phyloP scores from a whole-genome alignment of 805 yeast genomes.

The Hanseniaspora vineae region DNA sequence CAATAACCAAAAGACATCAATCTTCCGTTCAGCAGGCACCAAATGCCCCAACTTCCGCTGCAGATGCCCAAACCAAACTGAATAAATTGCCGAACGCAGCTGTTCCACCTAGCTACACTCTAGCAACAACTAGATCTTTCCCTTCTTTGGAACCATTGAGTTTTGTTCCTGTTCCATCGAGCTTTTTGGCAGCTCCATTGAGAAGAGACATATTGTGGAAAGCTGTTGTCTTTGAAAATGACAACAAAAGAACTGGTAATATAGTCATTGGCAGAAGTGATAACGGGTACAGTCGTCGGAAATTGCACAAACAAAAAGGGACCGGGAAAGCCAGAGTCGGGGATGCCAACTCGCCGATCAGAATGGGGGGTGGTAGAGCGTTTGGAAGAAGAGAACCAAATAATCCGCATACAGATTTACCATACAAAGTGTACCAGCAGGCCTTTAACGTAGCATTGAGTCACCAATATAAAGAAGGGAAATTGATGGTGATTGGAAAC shows the following conservation, averaged over 20 bases:
- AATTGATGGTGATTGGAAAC: slow-evolving; percentile 54
- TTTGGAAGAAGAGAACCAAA: slow-evolving; percentile 84
- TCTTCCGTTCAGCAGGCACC: neutral
- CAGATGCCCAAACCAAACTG: neutral
- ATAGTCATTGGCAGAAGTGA: slow-evolving; percentile 80
- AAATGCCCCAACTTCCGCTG: no score
- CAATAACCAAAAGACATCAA: slow-evolving; percentile 1
- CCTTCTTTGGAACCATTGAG: slow-evolving; percentile 83
- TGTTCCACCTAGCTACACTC: slow-evolving; percentile 54
- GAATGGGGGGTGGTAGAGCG: slow-evolving; percentile 83
- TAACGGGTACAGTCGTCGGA: slow-evolving; percentile 72
- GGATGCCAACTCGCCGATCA: slow-evolving; percentile 87
- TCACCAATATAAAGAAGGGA: slow-evolving; percentile 65
- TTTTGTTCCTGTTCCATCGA: slow-evolving; percentile 62
- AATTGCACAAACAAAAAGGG: slow-evolving; percentile 84
- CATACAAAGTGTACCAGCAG: slow-evolving; percentile 53
- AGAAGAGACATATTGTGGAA: slow-evolving; percentile 91
- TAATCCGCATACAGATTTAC: slow-evolving; percentile 71
- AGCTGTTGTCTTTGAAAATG: slow-evolving; percentile 88
- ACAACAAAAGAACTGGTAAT: slow-evolving; percentile 78
- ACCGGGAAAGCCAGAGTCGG: slow-evolving; percentile 93
- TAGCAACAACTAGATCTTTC: slow-evolving; percentile 68
- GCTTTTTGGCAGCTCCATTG: slow-evolving; percentile 58
- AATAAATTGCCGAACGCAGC: slow-evolving; percentile 16
- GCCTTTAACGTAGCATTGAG: slow-evolving; percentile 79